Evolutionary conservation across 2,329 filamentous ascomycete genomes (phyloP).

Genomic region (Paracamarosporium sp.): DNA sequence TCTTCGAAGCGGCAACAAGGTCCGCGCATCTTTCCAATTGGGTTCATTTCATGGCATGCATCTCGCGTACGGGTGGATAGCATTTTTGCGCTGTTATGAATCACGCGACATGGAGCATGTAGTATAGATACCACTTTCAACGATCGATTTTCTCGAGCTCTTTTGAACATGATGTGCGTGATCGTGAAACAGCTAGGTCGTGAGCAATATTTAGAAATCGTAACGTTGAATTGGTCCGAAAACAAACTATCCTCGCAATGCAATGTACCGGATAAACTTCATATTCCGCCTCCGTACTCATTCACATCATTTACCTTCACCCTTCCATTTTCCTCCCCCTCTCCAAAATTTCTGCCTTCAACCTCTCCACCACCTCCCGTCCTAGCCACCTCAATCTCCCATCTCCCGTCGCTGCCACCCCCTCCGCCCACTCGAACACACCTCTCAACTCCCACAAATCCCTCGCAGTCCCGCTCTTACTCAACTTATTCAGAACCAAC

Average conservation of each 20-base stretch:
- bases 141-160: neutral
- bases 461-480: slow-evolving; percentile 53
- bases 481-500: slow-evolving; percentile 63
- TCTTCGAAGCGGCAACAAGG: slow-evolving; percentile 12
- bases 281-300: neutral
- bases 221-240: too few species aligned
- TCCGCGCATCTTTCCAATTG: slow-evolving; percentile 20
- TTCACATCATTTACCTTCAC: neutral
- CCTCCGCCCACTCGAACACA: slow-evolving; percentile 72
- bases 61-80: slow-evolving; percentile 19
- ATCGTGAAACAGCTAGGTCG: too few species aligned
- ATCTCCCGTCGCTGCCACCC: slow-evolving; percentile 31
- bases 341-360: slow-evolving; percentile 24
- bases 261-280: neutral
- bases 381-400: slow-evolving; percentile 60
- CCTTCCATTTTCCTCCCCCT: slow-evolving; percentile 1
- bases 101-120: slow-evolving; percentile 34
- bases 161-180: too few species aligned
- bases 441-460: slow-evolving; percentile 66
- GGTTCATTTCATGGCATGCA: slow-evolving; percentile 19
- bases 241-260: neutral
- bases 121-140: slow-evolving; percentile 37
- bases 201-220: too few species aligned
- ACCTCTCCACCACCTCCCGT: slow-evolving; percentile 57
- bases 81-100: slow-evolving; percentile 34